phyloP scores from a whole-genome alignment of 805 yeast genomes.

The Wickerhamomyces pijperi region DNA sequence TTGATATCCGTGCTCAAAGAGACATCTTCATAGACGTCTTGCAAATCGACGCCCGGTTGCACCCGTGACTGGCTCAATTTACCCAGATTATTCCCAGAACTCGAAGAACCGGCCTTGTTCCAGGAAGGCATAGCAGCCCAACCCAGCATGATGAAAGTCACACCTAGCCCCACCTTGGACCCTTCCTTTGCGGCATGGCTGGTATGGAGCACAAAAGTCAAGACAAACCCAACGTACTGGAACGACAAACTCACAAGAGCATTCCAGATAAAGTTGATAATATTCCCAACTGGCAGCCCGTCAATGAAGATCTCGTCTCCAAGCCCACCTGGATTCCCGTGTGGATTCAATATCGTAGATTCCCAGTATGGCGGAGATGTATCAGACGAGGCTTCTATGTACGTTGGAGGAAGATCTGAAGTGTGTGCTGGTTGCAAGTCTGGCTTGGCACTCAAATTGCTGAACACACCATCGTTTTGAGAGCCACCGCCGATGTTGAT shows the following conservation, averaged over 20 bases:
- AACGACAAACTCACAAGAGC: constrained; percentile 79
- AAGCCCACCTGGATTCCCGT: constrained; percentile 28
- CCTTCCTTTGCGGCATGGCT: constrained; percentile 97
- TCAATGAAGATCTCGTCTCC: constrained; percentile 87
- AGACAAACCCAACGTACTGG: constrained; percentile 85
- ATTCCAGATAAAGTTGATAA: constrained; percentile 87
- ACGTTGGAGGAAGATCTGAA: constrained; percentile 65
- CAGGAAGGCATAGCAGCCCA: constrained; percentile 40
- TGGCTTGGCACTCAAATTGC: constrained; percentile 86
- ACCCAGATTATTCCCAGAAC: not conserved
- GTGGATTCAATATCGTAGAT: constrained; percentile 64
- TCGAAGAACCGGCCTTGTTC: constrained; percentile 17
- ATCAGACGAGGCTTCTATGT: constrained; percentile 92
- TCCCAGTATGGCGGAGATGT: constrained; percentile 97
- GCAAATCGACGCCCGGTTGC: constrained; percentile 31
- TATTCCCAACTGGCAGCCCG: constrained; percentile 89
- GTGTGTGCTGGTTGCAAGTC: constrained; percentile 26
- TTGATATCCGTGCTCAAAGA: constrained; percentile 10
- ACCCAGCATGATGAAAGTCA: constrained; percentile 69
- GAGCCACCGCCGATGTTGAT: no score
- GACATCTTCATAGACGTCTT: constrained; percentile 42
- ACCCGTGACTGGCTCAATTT: not conserved
- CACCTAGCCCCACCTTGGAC: constrained; percentile 82
- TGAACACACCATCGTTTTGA: constrained; percentile 79
- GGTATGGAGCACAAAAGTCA: constrained; percentile 85